Base-by-base conservation (phyloP, 75 land plant genomes). In the Cupressus sempervirens region DNA sequence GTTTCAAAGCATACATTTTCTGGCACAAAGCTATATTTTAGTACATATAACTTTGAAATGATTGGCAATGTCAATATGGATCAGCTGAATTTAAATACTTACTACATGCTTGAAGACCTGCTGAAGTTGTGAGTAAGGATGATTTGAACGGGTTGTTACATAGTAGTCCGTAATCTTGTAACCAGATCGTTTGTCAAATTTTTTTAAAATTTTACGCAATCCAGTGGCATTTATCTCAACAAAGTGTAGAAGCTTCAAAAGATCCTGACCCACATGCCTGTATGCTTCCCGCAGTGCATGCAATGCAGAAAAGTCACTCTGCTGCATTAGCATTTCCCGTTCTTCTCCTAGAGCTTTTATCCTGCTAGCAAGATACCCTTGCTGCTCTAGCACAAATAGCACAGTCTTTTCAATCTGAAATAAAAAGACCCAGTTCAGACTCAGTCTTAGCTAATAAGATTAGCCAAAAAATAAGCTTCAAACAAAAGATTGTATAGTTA, bases 71-170 rank as follows among this genome's bases (percentile, higher is more conserved):
- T 26, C 18, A 76, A 43, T 11, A 32, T 58, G 23, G 32, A 65
- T 38, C 41, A 41, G 46, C 30, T n/a, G 2, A 35, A 73, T 58
- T 45, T 14, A 16, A 35, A 73, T 58, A 84, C 48, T 90, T 93
- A 94, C 96, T 94, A 94, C 96, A 83, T 94, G 94, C 88, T 88
- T 94, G 84, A 92, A 95, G 38, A 95, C 96, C 88, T 95, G 96
- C 81, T 95, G 96, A 13, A 95, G 87, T 88, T 96, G 96, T 76
- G 99, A 97, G 52, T 97, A 96, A 76, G 99, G 99, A 89, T 97
- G 99, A 89, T 97, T 97, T 43, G 94, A 86, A 36, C 99, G 91
- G 85, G 96, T 93, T 79, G 93, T 91, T 53, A 97, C 89, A 88
- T 97, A 97, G 32, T 97, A 97, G 86, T 94, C 92, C 73, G 98